Conservation (phyloP, 768 basidiomycete genomes). For the Rhodocollybia butyracea region DNA sequence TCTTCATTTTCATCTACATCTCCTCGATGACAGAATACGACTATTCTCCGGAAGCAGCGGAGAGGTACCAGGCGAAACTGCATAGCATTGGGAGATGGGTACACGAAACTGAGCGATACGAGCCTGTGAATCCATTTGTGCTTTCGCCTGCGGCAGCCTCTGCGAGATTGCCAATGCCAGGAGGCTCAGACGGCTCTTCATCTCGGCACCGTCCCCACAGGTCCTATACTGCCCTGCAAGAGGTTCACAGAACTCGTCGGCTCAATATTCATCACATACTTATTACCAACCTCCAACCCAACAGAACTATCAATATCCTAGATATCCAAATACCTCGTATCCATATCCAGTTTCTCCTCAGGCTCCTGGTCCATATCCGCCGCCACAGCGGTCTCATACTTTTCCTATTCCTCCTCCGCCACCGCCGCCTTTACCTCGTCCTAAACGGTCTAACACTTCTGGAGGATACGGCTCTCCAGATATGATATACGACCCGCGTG, state of each 20-base stretch:
- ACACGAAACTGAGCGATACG: conserved; percentile 19
- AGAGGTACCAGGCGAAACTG: conserved; percentile 32
- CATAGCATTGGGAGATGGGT: conserved; percentile 35
- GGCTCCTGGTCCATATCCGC: background rate
- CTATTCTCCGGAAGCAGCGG: conserved; percentile 38
- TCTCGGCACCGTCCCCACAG: background rate
- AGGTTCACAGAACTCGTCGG: background rate
- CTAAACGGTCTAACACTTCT: conserved; percentile 1
- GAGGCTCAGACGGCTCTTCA: background rate
- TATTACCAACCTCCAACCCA: background rate
- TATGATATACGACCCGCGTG: background rate
- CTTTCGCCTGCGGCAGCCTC: background rate
- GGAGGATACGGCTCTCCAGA: background rate
- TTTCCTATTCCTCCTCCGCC: background rate
- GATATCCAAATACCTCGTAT: background rate
- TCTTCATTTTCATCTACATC: background rate
- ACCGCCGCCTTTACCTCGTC: background rate
- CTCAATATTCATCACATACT: background rate
- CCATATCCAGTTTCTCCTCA: background rate
- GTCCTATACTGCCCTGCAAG: conserved; percentile 1
- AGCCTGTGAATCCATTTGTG: background rate
- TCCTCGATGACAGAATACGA: conserved; percentile 37
- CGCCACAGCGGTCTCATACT: conserved; percentile 5
- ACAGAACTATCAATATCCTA: background rate
- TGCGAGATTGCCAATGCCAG: background rate